Evolutionary conservation across 345 rosid genomes (phyloP).

Genomic region (Turritis glabra): DNA sequence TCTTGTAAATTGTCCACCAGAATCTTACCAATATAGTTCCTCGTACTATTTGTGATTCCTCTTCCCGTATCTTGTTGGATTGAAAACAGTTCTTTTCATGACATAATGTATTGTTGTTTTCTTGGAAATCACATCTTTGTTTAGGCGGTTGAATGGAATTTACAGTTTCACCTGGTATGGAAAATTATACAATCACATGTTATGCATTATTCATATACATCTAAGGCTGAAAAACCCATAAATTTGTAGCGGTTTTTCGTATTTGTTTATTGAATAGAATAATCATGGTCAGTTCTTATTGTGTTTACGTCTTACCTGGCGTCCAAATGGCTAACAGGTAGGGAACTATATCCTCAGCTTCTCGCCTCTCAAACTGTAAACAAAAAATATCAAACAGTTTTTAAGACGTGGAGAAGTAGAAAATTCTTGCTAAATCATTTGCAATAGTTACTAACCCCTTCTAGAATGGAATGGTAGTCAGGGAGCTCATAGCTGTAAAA

Average conservation of each 20-base stretch:
- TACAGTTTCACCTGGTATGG: constrained; percentile 70
- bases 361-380: constrained; percentile 73
- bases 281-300: background rate
- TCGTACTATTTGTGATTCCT: constrained; percentile 63
- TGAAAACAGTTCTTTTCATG: constrained; percentile 57
- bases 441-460: constrained; percentile 54
- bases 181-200: background rate
- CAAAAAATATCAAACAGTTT: constrained; percentile 13
- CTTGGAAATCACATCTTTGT: constrained; percentile 51
- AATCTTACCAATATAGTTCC: constrained; percentile 80
- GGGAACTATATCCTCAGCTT: constrained; percentile 64
- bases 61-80: constrained; percentile 70
- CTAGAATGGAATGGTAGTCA: constrained; percentile 71
- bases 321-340: constrained; percentile 93
- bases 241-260: background rate
- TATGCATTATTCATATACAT: background rate
- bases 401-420: background rate
- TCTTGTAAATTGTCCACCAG: background rate
- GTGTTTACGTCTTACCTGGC: constrained; percentile 58
- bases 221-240: background rate
- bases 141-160: constrained; percentile 62
- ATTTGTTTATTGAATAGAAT: background rate
- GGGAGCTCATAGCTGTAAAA: constrained; percentile 78
- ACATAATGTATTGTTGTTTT: constrained; percentile 49
- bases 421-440: constrained; percentile 15